These are phyloP conservation scores for Populus davidiana DNA, from an alignment of 345 rosid genomes.

Conservation along the genomic window DNA sequence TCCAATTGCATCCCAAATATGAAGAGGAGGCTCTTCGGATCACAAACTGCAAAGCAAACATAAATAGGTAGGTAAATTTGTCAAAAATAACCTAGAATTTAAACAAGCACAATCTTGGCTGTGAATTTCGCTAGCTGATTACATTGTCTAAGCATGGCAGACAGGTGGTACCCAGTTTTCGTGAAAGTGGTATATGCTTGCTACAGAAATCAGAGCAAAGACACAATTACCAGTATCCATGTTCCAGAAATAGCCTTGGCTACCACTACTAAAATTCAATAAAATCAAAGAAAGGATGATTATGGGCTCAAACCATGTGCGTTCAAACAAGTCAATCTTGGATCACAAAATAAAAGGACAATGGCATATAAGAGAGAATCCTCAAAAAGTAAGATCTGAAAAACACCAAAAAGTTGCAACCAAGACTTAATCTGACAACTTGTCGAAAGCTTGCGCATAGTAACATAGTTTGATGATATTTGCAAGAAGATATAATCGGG, in stretches of 20 bases:
- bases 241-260: background rate
- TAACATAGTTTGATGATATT: background rate
- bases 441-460: background rate
- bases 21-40: conserved; percentile 97
- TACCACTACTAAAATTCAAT: background rate
- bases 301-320: background rate
- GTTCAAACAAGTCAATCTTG: background rate
- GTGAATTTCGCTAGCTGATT: background rate
- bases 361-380: background rate
- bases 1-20: conserved; percentile 94
- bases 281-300: background rate
- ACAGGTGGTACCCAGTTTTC: background rate
- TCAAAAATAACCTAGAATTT: background rate
- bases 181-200: background rate
- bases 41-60: conserved; percentile 68
- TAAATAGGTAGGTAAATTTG: background rate
- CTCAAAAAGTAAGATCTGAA: background rate
- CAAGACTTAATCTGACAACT: background rate
- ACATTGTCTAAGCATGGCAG: background rate
- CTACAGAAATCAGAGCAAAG: background rate
- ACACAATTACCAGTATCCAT: background rate
- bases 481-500: background rate
- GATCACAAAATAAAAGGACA: background rate
- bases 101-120: background rate
- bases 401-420: background rate